Evolutionary conservation across 2,329 filamentous ascomycete genomes (phyloP).

Genomic region (Phaeosphaeria sp.): DNA sequence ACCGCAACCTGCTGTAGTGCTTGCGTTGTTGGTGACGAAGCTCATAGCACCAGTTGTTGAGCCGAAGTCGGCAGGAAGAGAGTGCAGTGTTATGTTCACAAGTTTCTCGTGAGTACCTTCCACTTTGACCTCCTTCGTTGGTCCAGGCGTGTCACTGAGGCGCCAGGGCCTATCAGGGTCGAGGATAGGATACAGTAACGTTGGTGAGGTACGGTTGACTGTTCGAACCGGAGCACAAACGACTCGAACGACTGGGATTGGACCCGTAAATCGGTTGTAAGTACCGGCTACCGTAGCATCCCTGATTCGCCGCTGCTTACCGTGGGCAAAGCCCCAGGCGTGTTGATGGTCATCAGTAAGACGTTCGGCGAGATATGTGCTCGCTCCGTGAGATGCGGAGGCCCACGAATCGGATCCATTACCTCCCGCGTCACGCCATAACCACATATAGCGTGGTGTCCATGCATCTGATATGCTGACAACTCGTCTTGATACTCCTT

Average conservation of each 20-base stretch:
- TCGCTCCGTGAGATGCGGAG: conserved; percentile 1
- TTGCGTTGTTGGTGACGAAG: conserved; percentile 5
- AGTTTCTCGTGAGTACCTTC: conserved; percentile 1
- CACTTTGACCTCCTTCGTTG: background rate
- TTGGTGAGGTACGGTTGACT: conserved; percentile 3
- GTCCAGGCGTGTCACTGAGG: background rate
- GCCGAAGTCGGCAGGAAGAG: background rate
- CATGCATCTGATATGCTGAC: conserved; percentile 1
- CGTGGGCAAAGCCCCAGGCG: conserved; percentile 2
- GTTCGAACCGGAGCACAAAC: background rate
- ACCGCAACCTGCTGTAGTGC: background rate
- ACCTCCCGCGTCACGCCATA: background rate
- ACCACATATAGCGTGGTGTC: conserved; percentile 4
- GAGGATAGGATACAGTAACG: conserved; percentile 3
- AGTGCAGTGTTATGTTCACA: background rate
- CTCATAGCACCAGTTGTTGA: background rate
- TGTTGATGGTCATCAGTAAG: background rate
- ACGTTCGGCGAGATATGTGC: background rate
- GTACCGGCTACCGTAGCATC: background rate
- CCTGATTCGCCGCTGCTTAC: background rate
- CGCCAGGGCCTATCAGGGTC: conserved; percentile 1
- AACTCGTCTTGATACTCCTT: background rate
- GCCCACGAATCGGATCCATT: conserved; percentile 3
- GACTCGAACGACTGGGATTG: conserved; percentile 4
- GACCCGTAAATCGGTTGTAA: conserved; percentile 1